These are phyloP conservation scores for Sistotremastrum niveocremeum DNA, from an alignment of 768 basidiomycete genomes.

Conservation along the genomic window DNA sequence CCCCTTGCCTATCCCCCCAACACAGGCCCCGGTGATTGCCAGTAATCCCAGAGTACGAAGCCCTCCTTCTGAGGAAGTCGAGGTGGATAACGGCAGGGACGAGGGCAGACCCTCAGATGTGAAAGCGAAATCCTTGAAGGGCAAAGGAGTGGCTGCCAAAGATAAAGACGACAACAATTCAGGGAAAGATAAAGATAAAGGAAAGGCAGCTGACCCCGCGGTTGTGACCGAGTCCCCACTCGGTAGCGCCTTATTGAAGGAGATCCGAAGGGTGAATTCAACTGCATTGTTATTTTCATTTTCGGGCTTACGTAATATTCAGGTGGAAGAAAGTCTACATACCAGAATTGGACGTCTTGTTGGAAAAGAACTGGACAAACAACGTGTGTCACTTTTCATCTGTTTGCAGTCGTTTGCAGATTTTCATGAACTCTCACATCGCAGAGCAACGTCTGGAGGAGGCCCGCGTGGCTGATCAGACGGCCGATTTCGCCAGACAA, in stretches of 20 bases:
- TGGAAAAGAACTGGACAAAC: slow-evolving; percentile 80
- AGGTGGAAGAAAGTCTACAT: slow-evolving; percentile 71
- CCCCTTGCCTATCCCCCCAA: slow-evolving; percentile 9
- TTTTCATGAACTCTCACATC: slow-evolving; percentile 1
- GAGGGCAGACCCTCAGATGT: slow-evolving; percentile 32
- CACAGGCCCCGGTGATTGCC: slow-evolving; percentile 9
- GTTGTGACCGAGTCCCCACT: slow-evolving; percentile 39
- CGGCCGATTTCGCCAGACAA: slow-evolving; percentile 71
- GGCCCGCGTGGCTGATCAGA: slow-evolving; percentile 60
- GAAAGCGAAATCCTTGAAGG: slow-evolving; percentile 35
- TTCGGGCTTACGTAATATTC: slow-evolving; percentile 12
- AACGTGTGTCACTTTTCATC: slow-evolving; percentile 40
- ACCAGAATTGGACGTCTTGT: slow-evolving; percentile 66
- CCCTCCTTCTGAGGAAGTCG: slow-evolving; percentile 64
- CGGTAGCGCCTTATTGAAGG: slow-evolving; percentile 49
- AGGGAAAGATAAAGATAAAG: slow-evolving; percentile 30
- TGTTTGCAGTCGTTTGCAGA: slow-evolving; percentile 2
- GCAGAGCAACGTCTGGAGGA: slow-evolving; percentile 79
- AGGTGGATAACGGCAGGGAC: slow-evolving; percentile 48
- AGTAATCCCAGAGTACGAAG: slow-evolving; percentile 40
- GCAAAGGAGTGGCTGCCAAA: slow-evolving; percentile 50
- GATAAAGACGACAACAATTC: slow-evolving; percentile 13
- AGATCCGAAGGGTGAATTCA: slow-evolving; percentile 36
- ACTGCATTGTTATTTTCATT: background rate
- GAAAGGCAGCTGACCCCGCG: slow-evolving; percentile 19